Conservation (phyloP, 805 yeast genomes). For the Zygoascus tannicola region DNA sequence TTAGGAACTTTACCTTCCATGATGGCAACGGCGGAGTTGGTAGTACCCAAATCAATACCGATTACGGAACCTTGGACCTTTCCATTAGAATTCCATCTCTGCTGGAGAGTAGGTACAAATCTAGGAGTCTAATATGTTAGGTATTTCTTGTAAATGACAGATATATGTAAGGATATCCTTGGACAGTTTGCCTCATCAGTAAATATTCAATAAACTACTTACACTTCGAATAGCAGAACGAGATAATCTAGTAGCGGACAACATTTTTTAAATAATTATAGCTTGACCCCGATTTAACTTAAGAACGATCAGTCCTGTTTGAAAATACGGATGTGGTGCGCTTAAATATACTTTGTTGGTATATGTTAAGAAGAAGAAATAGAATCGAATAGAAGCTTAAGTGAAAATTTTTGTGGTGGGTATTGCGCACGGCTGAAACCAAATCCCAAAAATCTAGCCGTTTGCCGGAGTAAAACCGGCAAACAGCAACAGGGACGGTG, state of each 20-base stretch:
- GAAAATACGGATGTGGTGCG: not conserved
- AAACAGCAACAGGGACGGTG: no score
- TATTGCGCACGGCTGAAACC: not conserved
- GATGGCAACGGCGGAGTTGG: constrained; percentile 82
- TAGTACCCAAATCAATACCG: constrained; percentile 82
- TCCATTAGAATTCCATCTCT: constrained; percentile 40
- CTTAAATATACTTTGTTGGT: not conserved
- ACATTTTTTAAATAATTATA: constrained; percentile 20
- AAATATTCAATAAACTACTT: constrained; percentile 8
- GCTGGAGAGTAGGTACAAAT: constrained; percentile 15
- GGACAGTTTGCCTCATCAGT: no score
- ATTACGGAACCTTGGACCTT: constrained; percentile 56
- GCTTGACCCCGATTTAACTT: not conserved
- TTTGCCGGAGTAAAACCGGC: no score
- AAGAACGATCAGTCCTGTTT: not conserved
- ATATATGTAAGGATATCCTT: no score
- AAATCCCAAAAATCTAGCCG: no score
- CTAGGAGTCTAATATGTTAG: constrained; percentile 15
- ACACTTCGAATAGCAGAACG: constrained; percentile 27
- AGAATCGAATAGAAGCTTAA: not conserved
- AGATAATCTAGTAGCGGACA: constrained; percentile 33
- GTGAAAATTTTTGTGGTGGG: not conserved
- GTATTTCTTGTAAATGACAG: no score
- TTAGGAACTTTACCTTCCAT: constrained; percentile 72
- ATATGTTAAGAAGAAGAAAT: not conserved